Conservation (phyloP, 2,329 filamentous ascomycete genomes). For the Zasmidium citrigriseum region DNA sequence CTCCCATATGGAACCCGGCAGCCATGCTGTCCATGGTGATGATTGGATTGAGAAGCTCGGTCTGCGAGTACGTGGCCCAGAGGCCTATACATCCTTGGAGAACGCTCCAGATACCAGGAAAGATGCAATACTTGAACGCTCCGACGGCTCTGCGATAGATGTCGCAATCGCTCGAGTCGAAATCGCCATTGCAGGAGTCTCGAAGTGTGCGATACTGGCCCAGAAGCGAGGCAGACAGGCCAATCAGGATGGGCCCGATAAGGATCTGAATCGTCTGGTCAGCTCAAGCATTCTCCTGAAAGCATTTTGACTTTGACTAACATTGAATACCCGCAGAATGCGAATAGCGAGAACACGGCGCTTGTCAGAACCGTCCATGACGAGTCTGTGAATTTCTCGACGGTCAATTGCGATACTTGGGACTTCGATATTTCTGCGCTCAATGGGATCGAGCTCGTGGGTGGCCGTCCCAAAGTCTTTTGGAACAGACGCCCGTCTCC, state of each 20-base stretch:
- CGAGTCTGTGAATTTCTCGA: not conserved
- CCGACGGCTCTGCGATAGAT: constrained; percentile 4
- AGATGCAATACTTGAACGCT: constrained; percentile 3
- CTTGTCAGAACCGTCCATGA: not conserved
- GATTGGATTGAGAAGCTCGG: not conserved
- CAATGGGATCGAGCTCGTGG: not conserved
- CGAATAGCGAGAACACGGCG: not conserved
- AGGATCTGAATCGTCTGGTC: not conserved
- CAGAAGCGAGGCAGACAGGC: not conserved
- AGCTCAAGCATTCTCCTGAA: too few relatives aligned
- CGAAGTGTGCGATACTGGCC: not conserved
- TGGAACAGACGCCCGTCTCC: not conserved
- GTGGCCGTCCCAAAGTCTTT: not conserved
- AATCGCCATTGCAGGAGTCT: not conserved
- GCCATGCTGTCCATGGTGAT: not conserved
- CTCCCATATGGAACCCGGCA: constrained; percentile 5
- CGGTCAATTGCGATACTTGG: not conserved
- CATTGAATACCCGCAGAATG: not conserved
- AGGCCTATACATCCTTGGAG: not conserved
- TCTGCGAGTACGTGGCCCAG: not conserved
- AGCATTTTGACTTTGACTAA: not conserved
- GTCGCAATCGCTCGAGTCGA: not conserved
- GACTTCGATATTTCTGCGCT: not conserved
- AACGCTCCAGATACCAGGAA: not conserved
- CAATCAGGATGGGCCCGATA: not conserved